phyloP scores from a whole-genome alignment of 805 yeast species.

The Nadsonia fulvescens region DNA sequence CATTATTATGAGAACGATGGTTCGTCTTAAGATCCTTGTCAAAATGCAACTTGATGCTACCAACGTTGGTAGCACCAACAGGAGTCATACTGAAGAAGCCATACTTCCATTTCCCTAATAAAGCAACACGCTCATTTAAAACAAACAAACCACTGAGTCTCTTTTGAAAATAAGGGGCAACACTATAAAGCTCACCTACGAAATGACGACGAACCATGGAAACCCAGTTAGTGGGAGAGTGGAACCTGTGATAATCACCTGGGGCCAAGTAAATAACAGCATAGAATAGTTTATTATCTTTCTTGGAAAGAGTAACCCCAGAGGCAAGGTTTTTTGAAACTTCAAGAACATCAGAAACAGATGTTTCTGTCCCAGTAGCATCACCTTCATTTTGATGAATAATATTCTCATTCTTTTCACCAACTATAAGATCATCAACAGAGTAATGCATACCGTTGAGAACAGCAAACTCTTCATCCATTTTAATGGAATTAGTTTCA shows the following conservation, averaged over 20 bases:
- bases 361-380: conserved; percentile 23
- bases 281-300: conserved; percentile 50
- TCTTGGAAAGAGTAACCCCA: conserved; percentile 14
- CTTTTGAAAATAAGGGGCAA: conserved; percentile 89
- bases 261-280: conserved; percentile 94
- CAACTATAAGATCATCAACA: conserved; percentile 49
- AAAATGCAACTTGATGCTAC: conserved; percentile 79
- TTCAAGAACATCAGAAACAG: conserved; percentile 12
- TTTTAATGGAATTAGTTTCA: conserved; percentile 23
- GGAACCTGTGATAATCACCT: conserved; percentile 95
- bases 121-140: conserved; percentile 85
- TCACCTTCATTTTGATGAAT: conserved; percentile 53
- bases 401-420: conserved; percentile 27
- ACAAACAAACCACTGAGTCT: conserved; percentile 76
- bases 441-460: conserved; percentile 58
- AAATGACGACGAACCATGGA: conserved; percentile 85
- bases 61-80: conserved; percentile 98
- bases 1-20: too few species aligned
- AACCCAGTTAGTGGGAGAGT: conserved; percentile 94
- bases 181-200: conserved; percentile 87
- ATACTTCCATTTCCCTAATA: conserved; percentile 88
- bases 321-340: conserved; percentile 11
- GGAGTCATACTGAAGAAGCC: conserved; percentile 98
- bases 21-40: conserved; percentile 84
- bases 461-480: conserved; percentile 61